Conservation (phyloP, 1,284 basidiomycete species). For the Singerocomus inundabilis region DNA sequence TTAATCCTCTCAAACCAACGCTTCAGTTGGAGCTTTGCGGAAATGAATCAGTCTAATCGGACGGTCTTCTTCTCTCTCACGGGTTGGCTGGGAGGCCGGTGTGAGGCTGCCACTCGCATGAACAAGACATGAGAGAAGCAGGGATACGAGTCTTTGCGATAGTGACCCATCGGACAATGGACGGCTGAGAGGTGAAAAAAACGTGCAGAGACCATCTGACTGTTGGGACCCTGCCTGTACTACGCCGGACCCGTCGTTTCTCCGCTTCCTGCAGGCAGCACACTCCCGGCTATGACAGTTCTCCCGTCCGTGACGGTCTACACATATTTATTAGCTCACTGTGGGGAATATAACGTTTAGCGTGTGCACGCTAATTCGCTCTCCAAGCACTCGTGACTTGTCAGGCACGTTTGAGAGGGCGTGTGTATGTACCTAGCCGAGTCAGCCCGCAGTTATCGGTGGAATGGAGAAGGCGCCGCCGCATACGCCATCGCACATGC, state of each 20-base stretch:
- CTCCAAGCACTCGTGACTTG: slow-evolving; percentile 11
- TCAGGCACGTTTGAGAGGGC: neutral
- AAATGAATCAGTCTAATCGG: slow-evolving; percentile 8
- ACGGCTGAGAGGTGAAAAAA: slow-evolving; percentile 9
- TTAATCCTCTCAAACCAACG: neutral
- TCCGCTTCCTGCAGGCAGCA: neutral
- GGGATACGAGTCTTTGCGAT: slow-evolving; percentile 2
- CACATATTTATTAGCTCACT: slow-evolving; percentile 24
- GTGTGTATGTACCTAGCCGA: slow-evolving; percentile 8
- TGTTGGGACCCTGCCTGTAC: neutral
- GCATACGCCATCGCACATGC: neutral
- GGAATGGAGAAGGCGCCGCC: neutral
- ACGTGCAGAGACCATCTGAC: slow-evolving; percentile 8
- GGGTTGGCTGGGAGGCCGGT: slow-evolving; percentile 1
- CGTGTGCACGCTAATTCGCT: slow-evolving; percentile 10
- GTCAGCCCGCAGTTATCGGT: neutral
- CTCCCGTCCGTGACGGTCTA: neutral
- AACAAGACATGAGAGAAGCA: slow-evolving; percentile 2
- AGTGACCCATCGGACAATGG: slow-evolving; percentile 12
- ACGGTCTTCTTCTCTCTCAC: slow-evolving; percentile 7
- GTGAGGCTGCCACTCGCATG: neutral
- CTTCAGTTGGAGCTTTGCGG: neutral
- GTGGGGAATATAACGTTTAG: slow-evolving; percentile 28
- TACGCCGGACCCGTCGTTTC: neutral
- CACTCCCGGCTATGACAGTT: slow-evolving; percentile 1